Evolutionary conservation across 331 rosid genomes (phyloP), one percentile per base, ranked within the genome.

Genomic region (Spiraea crenata): DNA sequence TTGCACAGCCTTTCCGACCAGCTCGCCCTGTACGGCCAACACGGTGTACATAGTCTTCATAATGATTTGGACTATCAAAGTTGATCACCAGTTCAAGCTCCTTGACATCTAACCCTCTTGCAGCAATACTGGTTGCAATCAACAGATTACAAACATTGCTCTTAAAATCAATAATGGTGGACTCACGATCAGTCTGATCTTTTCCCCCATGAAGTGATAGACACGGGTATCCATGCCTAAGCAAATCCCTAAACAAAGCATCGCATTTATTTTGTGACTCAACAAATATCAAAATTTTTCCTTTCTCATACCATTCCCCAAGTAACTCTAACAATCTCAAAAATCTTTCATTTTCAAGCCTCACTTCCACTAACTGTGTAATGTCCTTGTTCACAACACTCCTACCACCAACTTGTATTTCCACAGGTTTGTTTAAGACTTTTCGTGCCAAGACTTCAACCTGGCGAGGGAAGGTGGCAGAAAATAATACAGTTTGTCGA

Each of bases 21-120:
- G 98, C 98, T 41, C 97, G 93, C 40, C 98, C 98, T 14, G 98
- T 92, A 52, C 97, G 96, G 46, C 97, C 97, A 73, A 92, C 98
- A 3, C 98, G 97, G 69, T 92, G 98, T 48, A 92, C 98, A 77
- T 92, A 92, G 67, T 92, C 98, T 84, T 92, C 98, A 31, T 93
- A 93, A 85, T 93, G 98, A 79, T 93, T 93, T 45, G 98, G 97
- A 69, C 74, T 91, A 77, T 93, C 96, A 80, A 69, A 93, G 82
- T 93, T 93, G 56, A 93, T 81, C 73, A 88, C 98, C 77, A 93
- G 86, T 75, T 93, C 98, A 17, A 93, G 98, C 75, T 93, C 98
- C 89, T 90, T 93, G 52, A 93, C 98, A 80, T 93, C 98, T 73
- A 93, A 84, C 64, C 97, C 98, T 86, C 90, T 82, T 7, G 90